A percentile compares a stretch with the other conserved stretches of the same genome.
Conservation (phyloP, 2,329 filamentous ascomycete species). For the Thelonectria olida region DNA sequence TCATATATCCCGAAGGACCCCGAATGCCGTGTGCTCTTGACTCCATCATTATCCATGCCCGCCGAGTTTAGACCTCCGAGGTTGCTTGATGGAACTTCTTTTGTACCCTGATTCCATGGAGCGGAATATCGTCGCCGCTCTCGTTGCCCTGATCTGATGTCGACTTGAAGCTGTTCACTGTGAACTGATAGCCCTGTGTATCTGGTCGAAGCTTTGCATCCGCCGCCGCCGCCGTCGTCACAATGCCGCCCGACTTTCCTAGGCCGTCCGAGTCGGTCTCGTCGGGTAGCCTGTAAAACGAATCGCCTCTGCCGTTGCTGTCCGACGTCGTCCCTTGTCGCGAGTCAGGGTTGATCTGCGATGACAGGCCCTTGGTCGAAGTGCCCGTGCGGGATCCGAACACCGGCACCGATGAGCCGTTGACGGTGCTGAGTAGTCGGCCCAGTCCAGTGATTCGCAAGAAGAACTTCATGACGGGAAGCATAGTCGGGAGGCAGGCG, state of each 20-base stretch:
- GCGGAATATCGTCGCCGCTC: constrained; percentile 49
- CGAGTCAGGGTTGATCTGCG: constrained; percentile 1
- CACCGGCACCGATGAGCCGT: constrained; percentile 26
- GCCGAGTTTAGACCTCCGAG: neutral
- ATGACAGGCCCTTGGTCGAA: constrained; percentile 26
- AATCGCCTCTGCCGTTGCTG: constrained; percentile 25
- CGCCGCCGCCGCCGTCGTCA: neutral
- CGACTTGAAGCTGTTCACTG: constrained; percentile 43
- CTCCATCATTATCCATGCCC: too few species aligned
- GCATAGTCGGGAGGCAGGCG: constrained; percentile 62
- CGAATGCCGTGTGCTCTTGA: too few species aligned
- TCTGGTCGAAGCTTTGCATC: constrained; percentile 43
- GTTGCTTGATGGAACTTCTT: constrained; percentile 47
- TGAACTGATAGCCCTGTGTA: constrained; percentile 42
- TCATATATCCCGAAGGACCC: too few species aligned
- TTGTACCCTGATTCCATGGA: constrained; percentile 51
- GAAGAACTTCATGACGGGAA: constrained; percentile 52
- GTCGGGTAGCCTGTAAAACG: constrained; percentile 47
- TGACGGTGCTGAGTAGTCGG: constrained; percentile 33
- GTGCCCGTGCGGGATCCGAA: constrained; percentile 37
- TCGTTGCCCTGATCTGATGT: constrained; percentile 37
- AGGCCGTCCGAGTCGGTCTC: constrained; percentile 40
- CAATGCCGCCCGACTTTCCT: constrained; percentile 23
- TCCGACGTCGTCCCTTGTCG: constrained; percentile 22
- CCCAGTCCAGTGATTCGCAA: constrained; percentile 50